Evolutionary conservation across 257 asterid species (phyloP).

Genomic region (Lycium ferocissimum): DNA sequence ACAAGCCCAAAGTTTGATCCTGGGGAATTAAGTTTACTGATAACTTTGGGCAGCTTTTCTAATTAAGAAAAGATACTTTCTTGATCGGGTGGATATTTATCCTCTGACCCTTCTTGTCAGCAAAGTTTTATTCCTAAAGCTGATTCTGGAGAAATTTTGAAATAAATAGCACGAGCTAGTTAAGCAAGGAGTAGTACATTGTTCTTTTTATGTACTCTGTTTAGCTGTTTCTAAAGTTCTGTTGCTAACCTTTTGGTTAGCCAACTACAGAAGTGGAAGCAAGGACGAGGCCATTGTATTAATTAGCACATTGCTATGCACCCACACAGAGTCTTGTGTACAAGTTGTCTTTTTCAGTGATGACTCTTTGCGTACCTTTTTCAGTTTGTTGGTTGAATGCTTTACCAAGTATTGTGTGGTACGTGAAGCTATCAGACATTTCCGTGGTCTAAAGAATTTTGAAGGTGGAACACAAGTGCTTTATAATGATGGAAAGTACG

Average conservation of each 20-base stretch:
- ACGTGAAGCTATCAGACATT: slow-evolving; percentile 93
- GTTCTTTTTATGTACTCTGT: slow-evolving; percentile 2
- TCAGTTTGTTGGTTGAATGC: slow-evolving; percentile 94
- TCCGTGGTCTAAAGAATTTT: slow-evolving; percentile 79
- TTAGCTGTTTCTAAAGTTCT: neutral
- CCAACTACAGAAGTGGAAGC: slow-evolving; percentile 27
- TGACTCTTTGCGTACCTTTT: slow-evolving; percentile 34
- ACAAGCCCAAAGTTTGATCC: slow-evolving; percentile 29
- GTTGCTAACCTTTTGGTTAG: slow-evolving; percentile 28
- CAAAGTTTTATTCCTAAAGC: neutral
- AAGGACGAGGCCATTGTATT: slow-evolving; percentile 25
- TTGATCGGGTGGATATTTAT: neutral
- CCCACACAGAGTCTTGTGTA: neutral
- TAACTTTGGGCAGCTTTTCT: slow-evolving; percentile 1
- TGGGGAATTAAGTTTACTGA: slow-evolving; percentile 10
- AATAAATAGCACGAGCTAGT: slow-evolving; percentile 13
- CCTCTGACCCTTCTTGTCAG: neutral
- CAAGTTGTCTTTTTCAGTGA: neutral
- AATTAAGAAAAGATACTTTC: slow-evolving; percentile 2
- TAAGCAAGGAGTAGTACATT: slow-evolving; percentile 2
- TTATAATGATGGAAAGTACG: slow-evolving; percentile 78
- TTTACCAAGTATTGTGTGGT: slow-evolving; percentile 94
- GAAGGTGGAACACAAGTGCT: slow-evolving; percentile 82
- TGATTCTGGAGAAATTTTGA: neutral
- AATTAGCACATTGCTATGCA: neutral